Evolutionary conservation across 176 grass and related monocot genomes (phyloP), one percentile per base, ranked within the genome.

Genomic region (Raddia distichophylla): DNA sequence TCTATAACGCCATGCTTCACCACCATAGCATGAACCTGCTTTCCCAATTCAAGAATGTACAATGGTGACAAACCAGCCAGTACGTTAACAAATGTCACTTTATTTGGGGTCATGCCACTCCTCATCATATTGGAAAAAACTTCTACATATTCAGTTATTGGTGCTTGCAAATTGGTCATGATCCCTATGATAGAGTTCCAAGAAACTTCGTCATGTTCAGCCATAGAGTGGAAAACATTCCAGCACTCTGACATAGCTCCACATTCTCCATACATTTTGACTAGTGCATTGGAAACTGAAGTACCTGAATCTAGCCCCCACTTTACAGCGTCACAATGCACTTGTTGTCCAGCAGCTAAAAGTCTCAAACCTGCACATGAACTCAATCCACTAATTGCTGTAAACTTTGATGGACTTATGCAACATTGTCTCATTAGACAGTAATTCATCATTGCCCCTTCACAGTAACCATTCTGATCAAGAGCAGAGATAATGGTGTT

Each of bases 181-280:
- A 87, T 86, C 42, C 93, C 90, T 59, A 93, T 91, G 54, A 96
- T 88, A 81, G 90, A 89, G 45, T 96, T 96, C 90, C 93, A 96
- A 60, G 90, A 96, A 71, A 96, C 71, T 76, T 75, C 80, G 79
- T 96, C 93, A 57, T 91, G 73, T 73, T 79, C 77, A 69, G 64
- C 33, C 86, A 93, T 93, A 42, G 68, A 83, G 44, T 70, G 82
- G 79, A 96, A 96, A 83, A 96, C 76, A 54, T 90, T 80, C 90
- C 84, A 87, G 86, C 80, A 93, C 13, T 93, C 88, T 37, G 55
- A 64, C 47, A 84, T 75, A 63, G 70, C 75, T 86, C 81, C 83
- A 84, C 88, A 93, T 87, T 87, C 87, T 79, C 93, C 93, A 86
- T 93, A 96, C 87, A 96, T 90, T 81, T 87, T 64, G n/a, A 91